Base-by-base conservation (phyloP, 257 asterid species). In the Penstemon barbatus region DNA sequence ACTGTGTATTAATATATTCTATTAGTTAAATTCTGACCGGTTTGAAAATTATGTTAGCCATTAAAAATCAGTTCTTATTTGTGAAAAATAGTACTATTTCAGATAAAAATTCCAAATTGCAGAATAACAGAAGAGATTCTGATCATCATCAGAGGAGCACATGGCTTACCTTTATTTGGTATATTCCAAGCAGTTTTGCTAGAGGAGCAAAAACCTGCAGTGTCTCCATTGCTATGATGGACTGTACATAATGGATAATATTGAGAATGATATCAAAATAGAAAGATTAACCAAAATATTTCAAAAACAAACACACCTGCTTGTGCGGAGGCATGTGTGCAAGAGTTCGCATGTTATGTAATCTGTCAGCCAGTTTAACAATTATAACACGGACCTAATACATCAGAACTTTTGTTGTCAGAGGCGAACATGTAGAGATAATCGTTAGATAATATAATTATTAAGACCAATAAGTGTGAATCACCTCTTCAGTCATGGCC, bases 241-340 rank as follows among this genome's bases (percentile, higher is more conserved):
- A 76, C 98, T 92, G 88, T 72, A 77, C 49, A 60, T 50, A 70
- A 69, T 41, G 61, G 49, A 72, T 25, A 61, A 12, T 18, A 53
- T 61, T 50, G 73, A 76, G 58, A 69, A 54, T 6, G 56, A 46
- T 70, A 57, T 61, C 52, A 71, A 75, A 25, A 60, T 53, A 33
- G 39, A 44, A 48, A 65, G 68, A 63, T 13, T 59, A 51, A 42
- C 39, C 40, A 12, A 73, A 71, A 66, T 61, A 57, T 41, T 70
- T 57, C 57, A 13, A 36, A 73, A 55, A 61, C 40, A 78, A 38
- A 73, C 60, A 8, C 38, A 89, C 98, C 96, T 92, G 97, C 82
- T 92, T 92, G 79, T 92, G 95, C 48, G 96, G 94, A 83, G 97
- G 98, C 98, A 92, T 92, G 85, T 92, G 97, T 13, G 95, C 79